Evolutionary conservation across 2,329 filamentous ascomycete species (phyloP).

Genomic region (Exutisphaerella laricina): DNA sequence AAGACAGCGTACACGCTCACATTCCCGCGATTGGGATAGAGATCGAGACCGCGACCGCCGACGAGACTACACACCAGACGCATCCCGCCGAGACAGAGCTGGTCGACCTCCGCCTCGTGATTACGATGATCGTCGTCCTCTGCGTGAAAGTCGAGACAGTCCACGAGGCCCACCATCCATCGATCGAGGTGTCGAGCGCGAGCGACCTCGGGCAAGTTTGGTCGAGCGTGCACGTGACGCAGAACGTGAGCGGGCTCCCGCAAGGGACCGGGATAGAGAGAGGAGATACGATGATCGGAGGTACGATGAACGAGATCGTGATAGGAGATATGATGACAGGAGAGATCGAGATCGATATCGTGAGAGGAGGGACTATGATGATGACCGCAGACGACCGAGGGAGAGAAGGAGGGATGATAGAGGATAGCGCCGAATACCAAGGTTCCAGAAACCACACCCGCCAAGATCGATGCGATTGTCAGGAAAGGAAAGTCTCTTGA

Average conservation of each 20-base stretch:
- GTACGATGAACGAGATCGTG: slow-evolving; percentile 23
- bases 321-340: slow-evolving; percentile 26
- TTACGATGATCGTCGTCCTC: slow-evolving; percentile 54
- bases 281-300: slow-evolving; percentile 29
- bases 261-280: slow-evolving; percentile 7
- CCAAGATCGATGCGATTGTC: no score
- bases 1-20: slow-evolving; percentile 13
- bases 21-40: slow-evolving; percentile 15
- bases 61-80: slow-evolving; percentile 7
- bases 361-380: slow-evolving; percentile 23
- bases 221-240: slow-evolving; percentile 22
- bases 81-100: slow-evolving; percentile 20
- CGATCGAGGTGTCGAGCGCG: slow-evolving; percentile 19
- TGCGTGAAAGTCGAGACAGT: slow-evolving; percentile 76
- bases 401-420: slow-evolving; percentile 6
- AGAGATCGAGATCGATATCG: slow-evolving; percentile 20
- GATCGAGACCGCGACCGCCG: slow-evolving; percentile 22
- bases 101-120: slow-evolving; percentile 11
- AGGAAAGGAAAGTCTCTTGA: no score
- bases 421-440: no score
- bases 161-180: slow-evolving; percentile 61
- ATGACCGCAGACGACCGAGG: slow-evolving; percentile 13
- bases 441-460: no score
- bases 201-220: slow-evolving; percentile 22
- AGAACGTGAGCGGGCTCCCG: slow-evolving; percentile 11